Percentiles rank a stretch among this genome's conserved stretches.
Conservation (phyloP, 192 early-diverging fungal species). For the Coemansia javaensis region DNA sequence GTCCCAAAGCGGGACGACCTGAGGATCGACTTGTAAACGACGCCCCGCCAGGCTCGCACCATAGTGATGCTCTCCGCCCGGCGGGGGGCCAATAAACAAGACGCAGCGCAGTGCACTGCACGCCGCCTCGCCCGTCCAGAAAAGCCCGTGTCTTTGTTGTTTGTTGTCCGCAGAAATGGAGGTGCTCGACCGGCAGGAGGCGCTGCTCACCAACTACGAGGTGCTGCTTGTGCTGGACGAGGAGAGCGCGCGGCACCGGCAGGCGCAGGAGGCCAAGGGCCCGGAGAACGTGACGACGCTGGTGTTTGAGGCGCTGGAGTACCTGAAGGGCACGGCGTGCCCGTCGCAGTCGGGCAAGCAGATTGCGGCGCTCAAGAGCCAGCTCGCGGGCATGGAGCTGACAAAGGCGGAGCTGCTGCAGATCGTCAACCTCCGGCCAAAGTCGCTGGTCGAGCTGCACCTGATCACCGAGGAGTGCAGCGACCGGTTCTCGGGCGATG, state of each 20-base stretch:
- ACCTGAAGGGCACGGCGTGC: slow-evolving; percentile 57
- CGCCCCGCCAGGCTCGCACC: neutral
- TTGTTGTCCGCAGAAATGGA: slow-evolving; percentile 60
- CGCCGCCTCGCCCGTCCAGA: too few species aligned
- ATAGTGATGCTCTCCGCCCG: too few species aligned
- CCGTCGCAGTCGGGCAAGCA: slow-evolving; percentile 55
- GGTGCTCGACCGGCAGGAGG: slow-evolving; percentile 57
- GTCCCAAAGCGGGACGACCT: slow-evolving; percentile 68
- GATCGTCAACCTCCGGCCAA: slow-evolving; percentile 68
- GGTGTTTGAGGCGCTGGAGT: slow-evolving; percentile 56
- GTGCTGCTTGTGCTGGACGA: slow-evolving; percentile 59
- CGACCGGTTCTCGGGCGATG: slow-evolving; percentile 55
- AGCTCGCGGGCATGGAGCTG: slow-evolving; percentile 49
- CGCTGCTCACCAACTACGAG: slow-evolving; percentile 67
- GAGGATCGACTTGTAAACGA: slow-evolving; percentile 44
- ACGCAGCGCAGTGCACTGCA: too few species aligned
- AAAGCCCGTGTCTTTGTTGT: too few species aligned
- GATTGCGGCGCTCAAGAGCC: slow-evolving; percentile 46
- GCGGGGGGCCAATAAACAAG: too few species aligned
- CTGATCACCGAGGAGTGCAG: slow-evolving; percentile 71
- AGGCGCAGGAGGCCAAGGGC: slow-evolving; percentile 42
- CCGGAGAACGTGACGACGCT: slow-evolving; percentile 62
- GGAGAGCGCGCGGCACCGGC: slow-evolving; percentile 39
- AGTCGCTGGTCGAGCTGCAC: slow-evolving; percentile 58
- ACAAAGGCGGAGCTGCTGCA: slow-evolving; percentile 73